Evolutionary conservation across 1,284 basidiomycete species (phyloP).

Genomic region (Mycosarcoma mackinlayi): DNA sequence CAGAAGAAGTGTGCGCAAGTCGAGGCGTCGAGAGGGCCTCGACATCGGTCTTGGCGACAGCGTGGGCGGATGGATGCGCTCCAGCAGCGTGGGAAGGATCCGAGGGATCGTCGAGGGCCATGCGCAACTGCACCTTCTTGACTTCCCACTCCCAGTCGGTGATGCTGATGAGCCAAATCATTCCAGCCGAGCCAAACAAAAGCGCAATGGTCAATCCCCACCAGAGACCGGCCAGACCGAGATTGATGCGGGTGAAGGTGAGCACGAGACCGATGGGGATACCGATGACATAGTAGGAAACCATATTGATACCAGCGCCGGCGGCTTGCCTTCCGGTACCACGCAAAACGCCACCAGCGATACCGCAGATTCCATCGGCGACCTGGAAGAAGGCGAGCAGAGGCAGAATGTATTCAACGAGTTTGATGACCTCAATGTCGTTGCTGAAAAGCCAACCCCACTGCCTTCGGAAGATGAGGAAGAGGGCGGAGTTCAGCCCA

Average conservation of each 20-base stretch:
- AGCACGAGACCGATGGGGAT: conserved; percentile 71
- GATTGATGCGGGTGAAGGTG: conserved; percentile 68
- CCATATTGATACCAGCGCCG: conserved; percentile 71
- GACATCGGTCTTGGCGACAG: conserved; percentile 26
- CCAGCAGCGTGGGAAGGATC: conserved; percentile 6
- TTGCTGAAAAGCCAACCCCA: conserved; percentile 88
- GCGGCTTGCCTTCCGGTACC: conserved; percentile 76
- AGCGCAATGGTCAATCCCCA: conserved; percentile 71
- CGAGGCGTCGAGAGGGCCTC: conserved; percentile 23
- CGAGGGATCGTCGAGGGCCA: conserved; percentile 51
- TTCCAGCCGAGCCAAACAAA: conserved; percentile 67
- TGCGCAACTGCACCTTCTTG: conserved; percentile 51
- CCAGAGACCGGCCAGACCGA: conserved; percentile 70
- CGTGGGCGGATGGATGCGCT: conserved; percentile 4
- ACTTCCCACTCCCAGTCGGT: conserved; percentile 69
- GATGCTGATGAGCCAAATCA: conserved; percentile 68
- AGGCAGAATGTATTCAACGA: conserved; percentile 80
- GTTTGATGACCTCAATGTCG: conserved; percentile 77
- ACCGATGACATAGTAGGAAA: conserved; percentile 71
- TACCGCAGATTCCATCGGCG: conserved; percentile 77
- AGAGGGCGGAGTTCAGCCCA: conserved; percentile 73
- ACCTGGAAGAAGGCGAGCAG: conserved; percentile 76
- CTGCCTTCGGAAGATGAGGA: conserved; percentile 77
- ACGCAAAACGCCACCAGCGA: conserved; percentile 80
- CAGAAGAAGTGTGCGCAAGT: conserved; percentile 21